Evolutionary conservation across 768 basidiomycete genomes (phyloP), one percentile per base, ranked within the genome.

Genomic region (Hypholoma sublateritium): DNA sequence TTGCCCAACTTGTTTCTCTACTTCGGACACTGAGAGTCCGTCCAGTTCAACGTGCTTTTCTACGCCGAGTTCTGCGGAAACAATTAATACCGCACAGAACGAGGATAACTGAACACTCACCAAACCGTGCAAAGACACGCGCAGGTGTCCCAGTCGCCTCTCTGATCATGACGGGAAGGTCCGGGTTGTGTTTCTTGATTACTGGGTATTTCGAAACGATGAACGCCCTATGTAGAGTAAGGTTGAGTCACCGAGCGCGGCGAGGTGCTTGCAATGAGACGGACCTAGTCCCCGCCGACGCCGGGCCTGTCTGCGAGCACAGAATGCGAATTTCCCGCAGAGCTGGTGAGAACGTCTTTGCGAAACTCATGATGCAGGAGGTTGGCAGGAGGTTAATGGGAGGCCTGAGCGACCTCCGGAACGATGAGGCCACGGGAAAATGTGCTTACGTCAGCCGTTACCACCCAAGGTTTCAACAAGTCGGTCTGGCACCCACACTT

Each of bases 11-110:
- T 83, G 88, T 49, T 81, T 74, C 68, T 87, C 83, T 50, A 93
- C 91, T 59, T 93, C 87, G 21, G 81, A 70, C 36, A 83, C 79
- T 12, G 86, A 83, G 17, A 94, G 81, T 62, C 87, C 82, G 65
- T 94, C 92, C 48, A 94, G 74, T 68, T 89, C 88, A 53, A 89
- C 84, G 69, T 92, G 87, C 68, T 80, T 87, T 75, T 94, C 92
- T 19, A 87, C 80, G 46, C 92, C 92, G 52, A 81, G 82, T 71
- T 93, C 92, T 94, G 69, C 5, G 19, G 16, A 21, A 39, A 42
- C 13, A 61, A 57, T 57, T 57, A 36, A 57, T 36, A 55, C 34
- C 50, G 43, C 50, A 37, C 9, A 32, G 5, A 32, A 9, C 28
- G 28, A 32, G 43, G 35, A 35, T 51, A 46, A 54, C n/a, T 55